These are phyloP conservation scores for Parmelia sp. DNA, from an alignment of 495 filamentous ascomycete species.

Conservation along the genomic window DNA sequence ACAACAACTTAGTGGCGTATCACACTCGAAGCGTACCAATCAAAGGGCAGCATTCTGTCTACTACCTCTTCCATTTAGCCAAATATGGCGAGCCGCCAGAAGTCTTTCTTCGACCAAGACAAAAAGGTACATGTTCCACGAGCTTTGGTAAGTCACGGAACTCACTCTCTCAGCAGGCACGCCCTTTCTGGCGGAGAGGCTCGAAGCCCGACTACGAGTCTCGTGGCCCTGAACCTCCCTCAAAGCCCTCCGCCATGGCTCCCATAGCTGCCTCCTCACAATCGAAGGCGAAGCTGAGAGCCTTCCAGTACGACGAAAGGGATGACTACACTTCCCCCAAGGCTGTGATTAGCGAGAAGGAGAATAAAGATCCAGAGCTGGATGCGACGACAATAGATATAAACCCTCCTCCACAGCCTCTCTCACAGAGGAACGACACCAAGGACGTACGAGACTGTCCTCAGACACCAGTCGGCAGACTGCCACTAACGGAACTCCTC, in stretches of 20 bases:
- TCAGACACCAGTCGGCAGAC: slow-evolving; percentile 66
- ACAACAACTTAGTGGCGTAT: slow-evolving; percentile 20
- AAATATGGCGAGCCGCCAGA: slow-evolving; percentile 38
- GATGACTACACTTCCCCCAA: slow-evolving; percentile 17
- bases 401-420: slow-evolving; percentile 28
- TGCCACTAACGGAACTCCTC: slow-evolving; percentile 76
- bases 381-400: slow-evolving; percentile 36
- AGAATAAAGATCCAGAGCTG: slow-evolving; percentile 19
- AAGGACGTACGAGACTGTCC: slow-evolving; percentile 47
- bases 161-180: slow-evolving; percentile 13
- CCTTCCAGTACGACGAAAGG: slow-evolving; percentile 46
- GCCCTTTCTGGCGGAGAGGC: slow-evolving; percentile 18
- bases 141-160: not conserved
- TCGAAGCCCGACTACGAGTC: slow-evolving; percentile 9
- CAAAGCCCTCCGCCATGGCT: not conserved
- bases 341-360: slow-evolving; percentile 30
- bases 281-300: slow-evolving; percentile 53
- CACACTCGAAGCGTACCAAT: slow-evolving; percentile 13
- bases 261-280: slow-evolving; percentile 38
- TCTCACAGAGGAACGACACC: slow-evolving; percentile 29
- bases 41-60: not conserved
- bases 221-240: not conserved
- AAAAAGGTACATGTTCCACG: slow-evolving; percentile 12
- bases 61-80: not conserved
- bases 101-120: slow-evolving; percentile 42